Base-by-base conservation (phyloP, 1,284 basidiomycete genomes). In the Ustilago loliicola region DNA sequence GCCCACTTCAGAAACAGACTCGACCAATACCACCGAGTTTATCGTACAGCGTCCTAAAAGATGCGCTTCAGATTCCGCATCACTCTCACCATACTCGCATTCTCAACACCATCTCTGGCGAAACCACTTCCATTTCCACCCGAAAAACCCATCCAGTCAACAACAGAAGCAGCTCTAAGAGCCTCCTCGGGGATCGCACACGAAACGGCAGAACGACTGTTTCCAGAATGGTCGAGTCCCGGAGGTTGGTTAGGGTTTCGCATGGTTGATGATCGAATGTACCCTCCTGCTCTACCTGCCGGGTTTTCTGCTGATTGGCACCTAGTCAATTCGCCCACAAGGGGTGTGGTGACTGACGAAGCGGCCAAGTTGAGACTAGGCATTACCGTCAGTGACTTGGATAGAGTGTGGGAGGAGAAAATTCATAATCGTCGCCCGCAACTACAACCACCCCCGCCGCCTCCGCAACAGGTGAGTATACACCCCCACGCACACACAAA, bases 251-350 rank as follows among this genome's bases (percentile, higher is more conserved):
- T 67, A 1, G 59, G 65, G 0, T 67, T 67, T 5, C 58, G 53
- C 11, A 23, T 36, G 11, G 9, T 34, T 9, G 21, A 42, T 10
- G 21, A 40, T 10, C 53, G 23, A 6, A 0, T 19, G 9, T 9
- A 1, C 10, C 7, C n/a, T 2, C 58, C 47, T 1, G n/a, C 1
- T 17, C 45, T 67, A 1, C 53, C 52, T 6, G 0, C 11, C 13
- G 15, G 27, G 1, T 61, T 25, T 8, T 7, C 40, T 6, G 8
- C n/a, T 8, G 42, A 55, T 2, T 36, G 53, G 17, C 52, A 67
- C 11, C 2, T 67, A 2, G 47, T 45, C 36, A 61, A 69, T 45
- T 69, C 66, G 2, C 66, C 66, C 10, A 63, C 55, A 27, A 48
- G 61, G 25, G 61, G 66, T 2, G 34, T 69, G 0, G 61, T 69